Evolutionary conservation across 2,329 filamentous ascomycete species (phyloP), one percentile per base, ranked within the genome.

Genomic region (Aspergillus niger): DNA sequence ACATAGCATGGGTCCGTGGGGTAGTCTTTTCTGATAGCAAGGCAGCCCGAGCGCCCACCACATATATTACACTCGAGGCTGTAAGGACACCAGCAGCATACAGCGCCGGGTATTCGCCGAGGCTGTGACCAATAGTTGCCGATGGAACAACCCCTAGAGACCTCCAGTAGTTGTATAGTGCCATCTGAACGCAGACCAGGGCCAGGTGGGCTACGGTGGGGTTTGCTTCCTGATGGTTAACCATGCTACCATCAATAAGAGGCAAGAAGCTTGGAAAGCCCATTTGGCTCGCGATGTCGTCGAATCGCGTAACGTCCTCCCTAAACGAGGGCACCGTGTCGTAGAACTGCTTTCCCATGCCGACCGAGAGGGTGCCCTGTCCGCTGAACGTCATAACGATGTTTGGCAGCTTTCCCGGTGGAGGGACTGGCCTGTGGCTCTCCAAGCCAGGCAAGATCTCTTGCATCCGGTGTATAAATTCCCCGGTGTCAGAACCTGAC

Each of bases 151-250:
- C 57, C 3, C 74, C 74, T 68, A 73, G 73, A 1, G 74, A 72
- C 2, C 61, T 59, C 76, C 75, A 78, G 3, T 77, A 69, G 17
- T 68, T 65, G 11, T 68, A 70, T 15, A 79, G 65, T 3, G 77
- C 76, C 62, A 80, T 78, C 43, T 80, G 74, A n/a, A 78, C 63
- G 26, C 71, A 73, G 3, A 79, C 69, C 58, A 79, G 74, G 1
- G 71, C 69, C 6, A 73, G 3, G 70, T 64, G 59, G 0, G 47
- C 38, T 20, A 44, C 60, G 17, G 71, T 64, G 2, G 73, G 73
- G 22, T 68, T 68, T 13, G 73, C 54, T 24, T 72, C 66, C 44
- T 72, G 67, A 8, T 55, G 32, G 30, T 72, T 48, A 15, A n/a
- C 62, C 8, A 69, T 62, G 36, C 59, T 70, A 6, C 69, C 69